A percentile compares a stretch with the other conserved stretches of the same genome.
phyloP scores from a whole-genome alignment of 495 filamentous ascomycete genomes.

The Lasiosphaeria hispida region DNA sequence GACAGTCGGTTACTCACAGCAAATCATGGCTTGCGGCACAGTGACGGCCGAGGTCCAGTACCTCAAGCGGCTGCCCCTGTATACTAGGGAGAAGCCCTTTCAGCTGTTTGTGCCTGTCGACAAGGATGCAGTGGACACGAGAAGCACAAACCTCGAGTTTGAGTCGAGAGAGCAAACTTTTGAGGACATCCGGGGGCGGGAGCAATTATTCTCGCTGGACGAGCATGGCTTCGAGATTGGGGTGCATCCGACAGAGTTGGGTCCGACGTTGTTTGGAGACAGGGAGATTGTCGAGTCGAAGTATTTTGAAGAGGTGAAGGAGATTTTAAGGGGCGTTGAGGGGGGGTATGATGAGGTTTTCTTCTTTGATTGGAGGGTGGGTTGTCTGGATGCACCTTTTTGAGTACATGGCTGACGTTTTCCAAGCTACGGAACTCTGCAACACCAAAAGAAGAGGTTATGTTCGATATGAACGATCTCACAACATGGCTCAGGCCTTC shows the following conservation, averaged over 20 bases:
- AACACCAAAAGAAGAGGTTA: conserved; percentile 4
- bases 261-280: conserved; percentile 3
- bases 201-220: conserved; percentile 8
- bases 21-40: conserved; percentile 9
- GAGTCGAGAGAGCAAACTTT: conserved; percentile 13
- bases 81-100: conserved; percentile 12
- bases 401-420: neutral
- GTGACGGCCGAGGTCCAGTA: conserved; percentile 13
- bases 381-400: neutral
- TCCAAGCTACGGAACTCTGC: conserved; percentile 11
- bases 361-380: conserved; percentile 17
- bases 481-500: conserved; percentile 14
- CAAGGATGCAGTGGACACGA: neutral
- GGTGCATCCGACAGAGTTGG: neutral
- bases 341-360: conserved; percentile 15
- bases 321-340: conserved; percentile 10
- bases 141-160: conserved; percentile 14
- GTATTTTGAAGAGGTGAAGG: conserved; percentile 12
- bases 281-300: neutral
- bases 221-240: conserved; percentile 11
- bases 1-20: too few species aligned
- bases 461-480: conserved; percentile 17
- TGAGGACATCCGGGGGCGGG: conserved; percentile 10
- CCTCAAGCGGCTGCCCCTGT: conserved; percentile 13
- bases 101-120: conserved; percentile 15